These are phyloP conservation scores for Vicia villosa DNA, from an alignment of 306 rosid species.

Conservation along the genomic window DNA sequence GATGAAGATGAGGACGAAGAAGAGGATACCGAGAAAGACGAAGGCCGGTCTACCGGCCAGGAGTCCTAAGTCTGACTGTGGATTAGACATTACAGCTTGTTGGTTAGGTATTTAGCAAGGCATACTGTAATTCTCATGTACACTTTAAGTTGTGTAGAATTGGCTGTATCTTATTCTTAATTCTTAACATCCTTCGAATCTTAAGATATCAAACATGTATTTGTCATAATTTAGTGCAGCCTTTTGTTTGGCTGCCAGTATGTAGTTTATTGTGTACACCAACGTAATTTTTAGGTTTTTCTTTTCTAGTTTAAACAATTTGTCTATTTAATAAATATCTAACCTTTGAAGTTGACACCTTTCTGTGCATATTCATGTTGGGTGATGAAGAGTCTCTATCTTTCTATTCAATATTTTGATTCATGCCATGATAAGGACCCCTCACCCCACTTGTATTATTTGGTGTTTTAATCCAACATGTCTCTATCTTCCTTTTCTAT, in stretches of 20 bases:
- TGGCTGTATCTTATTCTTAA: conserved; percentile 51
- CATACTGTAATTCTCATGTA: conserved; percentile 35
- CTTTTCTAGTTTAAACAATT: conserved; percentile 33
- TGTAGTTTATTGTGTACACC: conserved; percentile 56
- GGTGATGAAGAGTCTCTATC: conserved; percentile 5
- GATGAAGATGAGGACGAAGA: conserved; percentile 56
- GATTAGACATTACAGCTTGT: conserved; percentile 42
- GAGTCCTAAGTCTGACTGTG: conserved; percentile 63
- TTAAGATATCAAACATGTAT: conserved; percentile 36
- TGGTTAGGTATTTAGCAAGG: conserved; percentile 48
- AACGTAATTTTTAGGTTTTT: conserved; percentile 46
- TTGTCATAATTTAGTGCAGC: conserved; percentile 37
- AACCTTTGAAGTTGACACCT: conserved; percentile 24
- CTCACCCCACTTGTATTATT: conserved; percentile 10
- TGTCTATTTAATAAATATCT: conserved; percentile 39
- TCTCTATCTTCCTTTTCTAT: background rate
- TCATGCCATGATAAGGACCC: background rate
- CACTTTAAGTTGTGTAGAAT: conserved; percentile 34
- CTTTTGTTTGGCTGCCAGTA: conserved; percentile 35
- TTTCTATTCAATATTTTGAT: background rate
- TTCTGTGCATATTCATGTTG: conserved; percentile 9
- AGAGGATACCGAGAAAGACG: conserved; percentile 57
- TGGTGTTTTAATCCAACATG: background rate
- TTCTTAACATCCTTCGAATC: conserved; percentile 40
- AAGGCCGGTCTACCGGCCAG: conserved; percentile 50